Percentiles rank a stretch among this genome's conserved stretches.
phyloP scores from a whole-genome alignment of 768 basidiomycete species.

The Sarcomyxa edulis region DNA sequence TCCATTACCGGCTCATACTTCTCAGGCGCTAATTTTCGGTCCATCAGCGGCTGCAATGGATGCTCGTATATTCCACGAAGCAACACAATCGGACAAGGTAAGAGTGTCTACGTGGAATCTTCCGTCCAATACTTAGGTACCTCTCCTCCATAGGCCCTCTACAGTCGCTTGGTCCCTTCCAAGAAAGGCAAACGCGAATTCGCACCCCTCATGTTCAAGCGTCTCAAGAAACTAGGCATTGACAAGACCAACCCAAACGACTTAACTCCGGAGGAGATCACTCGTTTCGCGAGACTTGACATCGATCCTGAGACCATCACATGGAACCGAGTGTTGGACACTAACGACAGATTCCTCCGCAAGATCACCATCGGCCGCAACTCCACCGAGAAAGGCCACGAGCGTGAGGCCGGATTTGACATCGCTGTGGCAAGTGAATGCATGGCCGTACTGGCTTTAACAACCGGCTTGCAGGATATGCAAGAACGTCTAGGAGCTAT shows the following conservation, averaged over 20 bases:
- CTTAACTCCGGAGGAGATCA: conserved; percentile 89
- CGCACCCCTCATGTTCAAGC: conserved; percentile 93
- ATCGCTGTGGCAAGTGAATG: conserved; percentile 96
- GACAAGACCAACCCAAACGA: conserved; percentile 90
- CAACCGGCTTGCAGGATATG: conserved; percentile 88
- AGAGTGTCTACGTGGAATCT: neutral
- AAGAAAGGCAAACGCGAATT: conserved; percentile 96
- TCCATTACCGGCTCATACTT: neutral
- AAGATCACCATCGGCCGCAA: conserved; percentile 92
- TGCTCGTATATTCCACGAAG: conserved; percentile 97
- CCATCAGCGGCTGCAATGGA: conserved; percentile 85
- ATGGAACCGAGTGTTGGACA: conserved; percentile 96
- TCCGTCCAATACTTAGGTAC: neutral
- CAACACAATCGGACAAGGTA: conserved; percentile 90
- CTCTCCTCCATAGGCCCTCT: conserved; percentile 61
- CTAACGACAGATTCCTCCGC: conserved; percentile 95
- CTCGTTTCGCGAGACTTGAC: conserved; percentile 85
- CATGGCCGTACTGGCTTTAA: conserved; percentile 95
- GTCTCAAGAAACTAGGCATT: conserved; percentile 92
- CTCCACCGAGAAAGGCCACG: conserved; percentile 83
- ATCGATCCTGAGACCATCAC: conserved; percentile 89
- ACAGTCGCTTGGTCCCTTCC: conserved; percentile 83
- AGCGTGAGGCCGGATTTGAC: conserved; percentile 90
- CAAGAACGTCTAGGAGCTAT: conserved; percentile 87
- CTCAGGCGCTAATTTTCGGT: conserved; percentile 6